phyloP scores from a whole-genome alignment of 768 basidiomycete species.

The Boletellus emodensis region DNA sequence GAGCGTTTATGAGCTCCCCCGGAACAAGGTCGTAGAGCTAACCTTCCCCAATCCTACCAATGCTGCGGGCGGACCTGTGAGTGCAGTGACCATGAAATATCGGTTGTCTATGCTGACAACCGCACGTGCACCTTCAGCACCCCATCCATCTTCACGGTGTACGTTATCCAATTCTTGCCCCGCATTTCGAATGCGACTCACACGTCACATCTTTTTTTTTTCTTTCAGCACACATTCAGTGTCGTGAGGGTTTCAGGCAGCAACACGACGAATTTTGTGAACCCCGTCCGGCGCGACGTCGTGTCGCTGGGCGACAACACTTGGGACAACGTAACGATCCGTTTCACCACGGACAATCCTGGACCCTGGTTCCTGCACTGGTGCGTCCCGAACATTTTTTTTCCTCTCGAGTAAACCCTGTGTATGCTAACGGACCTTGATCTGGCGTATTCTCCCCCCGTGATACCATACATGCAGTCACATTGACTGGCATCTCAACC shows the following conservation, averaged over 20 bases:
- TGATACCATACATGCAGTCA: slow-evolving; percentile 3
- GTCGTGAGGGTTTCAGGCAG: slow-evolving; percentile 30
- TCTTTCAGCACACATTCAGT: slow-evolving; percentile 28
- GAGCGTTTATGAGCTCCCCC: slow-evolving; percentile 41
- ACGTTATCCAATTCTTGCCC: slow-evolving; percentile 1
- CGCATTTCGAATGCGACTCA: no score
- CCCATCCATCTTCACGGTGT: slow-evolving; percentile 37
- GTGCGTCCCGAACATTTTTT: not conserved
- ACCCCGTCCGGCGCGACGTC: slow-evolving; percentile 32
- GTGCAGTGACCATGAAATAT: not conserved
- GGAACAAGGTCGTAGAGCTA: slow-evolving; percentile 42
- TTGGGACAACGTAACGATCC: slow-evolving; percentile 45
- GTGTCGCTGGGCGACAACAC: slow-evolving; percentile 19
- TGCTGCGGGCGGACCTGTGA: slow-evolving; percentile 22
- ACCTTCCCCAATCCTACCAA: slow-evolving; percentile 35
- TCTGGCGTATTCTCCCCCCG: no score
- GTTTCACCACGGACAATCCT: slow-evolving; percentile 60
- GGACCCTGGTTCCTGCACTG: slow-evolving; percentile 52
- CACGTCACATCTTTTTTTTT: not conserved
- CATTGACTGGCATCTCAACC: slow-evolving; percentile 18
- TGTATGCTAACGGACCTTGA: no score
- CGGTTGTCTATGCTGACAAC: not conserved
- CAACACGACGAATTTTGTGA: slow-evolving; percentile 28
- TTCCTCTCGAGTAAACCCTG: no score
- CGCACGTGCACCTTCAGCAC: slow-evolving; percentile 15